Conservation (phyloP, 805 yeast genomes). For the Wickerhamiella hasegawae region DNA sequence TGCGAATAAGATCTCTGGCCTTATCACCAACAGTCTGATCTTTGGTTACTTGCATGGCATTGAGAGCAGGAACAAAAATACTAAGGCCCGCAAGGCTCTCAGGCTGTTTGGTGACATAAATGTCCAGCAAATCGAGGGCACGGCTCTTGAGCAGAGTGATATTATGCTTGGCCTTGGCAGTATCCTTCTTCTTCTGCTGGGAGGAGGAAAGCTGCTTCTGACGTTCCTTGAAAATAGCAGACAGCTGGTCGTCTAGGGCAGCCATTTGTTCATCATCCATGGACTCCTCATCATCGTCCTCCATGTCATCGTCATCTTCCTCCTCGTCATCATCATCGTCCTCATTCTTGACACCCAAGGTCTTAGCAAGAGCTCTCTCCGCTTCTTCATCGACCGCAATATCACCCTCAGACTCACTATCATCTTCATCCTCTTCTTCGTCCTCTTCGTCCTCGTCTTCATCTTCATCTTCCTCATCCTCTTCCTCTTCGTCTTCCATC, state of each 20-base stretch:
- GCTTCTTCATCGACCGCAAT: slow-evolving; percentile 11
- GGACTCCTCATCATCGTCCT: slow-evolving; percentile 53
- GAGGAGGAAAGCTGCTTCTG: slow-evolving; percentile 43
- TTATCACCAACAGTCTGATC: slow-evolving; percentile 59
- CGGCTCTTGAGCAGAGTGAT: slow-evolving; percentile 67
- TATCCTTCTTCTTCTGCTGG: slow-evolving; percentile 45
- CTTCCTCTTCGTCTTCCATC: slow-evolving; percentile 22
- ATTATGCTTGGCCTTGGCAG: slow-evolving; percentile 61
- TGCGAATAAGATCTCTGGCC: slow-evolving; percentile 53
- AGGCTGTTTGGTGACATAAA: slow-evolving; percentile 34
- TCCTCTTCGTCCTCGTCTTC: slow-evolving; percentile 25
- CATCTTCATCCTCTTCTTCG: slow-evolving; percentile 24
- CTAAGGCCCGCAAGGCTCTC: slow-evolving; percentile 20
- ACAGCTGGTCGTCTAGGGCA: slow-evolving; percentile 73
- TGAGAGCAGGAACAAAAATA: slow-evolving; percentile 40
- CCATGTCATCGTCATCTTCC: slow-evolving; percentile 31
- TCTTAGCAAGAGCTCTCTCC: slow-evolving; percentile 12
- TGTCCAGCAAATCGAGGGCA: slow-evolving; percentile 60
- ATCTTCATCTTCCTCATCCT: slow-evolving; percentile 28
- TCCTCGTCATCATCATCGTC: slow-evolving; percentile 10
- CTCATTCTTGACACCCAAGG: slow-evolving; percentile 13
- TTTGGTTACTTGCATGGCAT: slow-evolving; percentile 46
- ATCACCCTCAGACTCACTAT: slow-evolving; percentile 24
- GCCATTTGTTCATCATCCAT: slow-evolving; percentile 97
- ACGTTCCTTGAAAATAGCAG: slow-evolving; percentile 73